Percentiles rank a stretch among this genome's conserved stretches.
phyloP scores from a whole-genome alignment of 2,329 filamentous ascomycete genomes.

The Phialemoniopsis sp. region DNA sequence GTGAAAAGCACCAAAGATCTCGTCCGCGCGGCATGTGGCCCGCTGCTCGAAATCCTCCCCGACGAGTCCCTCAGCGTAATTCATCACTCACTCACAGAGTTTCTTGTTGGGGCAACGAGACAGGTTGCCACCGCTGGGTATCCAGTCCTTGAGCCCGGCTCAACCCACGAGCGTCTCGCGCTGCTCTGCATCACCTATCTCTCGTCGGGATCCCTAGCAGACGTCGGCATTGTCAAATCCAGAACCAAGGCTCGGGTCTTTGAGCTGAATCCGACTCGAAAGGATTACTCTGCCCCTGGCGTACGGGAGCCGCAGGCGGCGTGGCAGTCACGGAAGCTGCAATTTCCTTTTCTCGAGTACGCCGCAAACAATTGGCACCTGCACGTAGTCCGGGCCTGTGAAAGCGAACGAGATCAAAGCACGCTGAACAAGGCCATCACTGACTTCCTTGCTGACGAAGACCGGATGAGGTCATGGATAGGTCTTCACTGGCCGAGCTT shows the following conservation, averaged over 20 bases:
- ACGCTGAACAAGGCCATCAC: too few relatives aligned
- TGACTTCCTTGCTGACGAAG: too few relatives aligned
- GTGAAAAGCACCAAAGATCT: constrained; percentile 26
- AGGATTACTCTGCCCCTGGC: too few relatives aligned
- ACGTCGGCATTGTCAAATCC: too few relatives aligned
- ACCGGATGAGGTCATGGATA: too few relatives aligned
- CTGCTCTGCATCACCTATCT: constrained; percentile 14
- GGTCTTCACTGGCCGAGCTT: too few relatives aligned
- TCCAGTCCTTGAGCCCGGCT: constrained; percentile 9
- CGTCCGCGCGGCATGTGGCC: constrained; percentile 32
- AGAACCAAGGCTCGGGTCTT: too few relatives aligned
- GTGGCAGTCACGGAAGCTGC: too few relatives aligned
- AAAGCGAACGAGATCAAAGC: too few relatives aligned
- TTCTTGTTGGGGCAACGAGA: constrained; percentile 21
- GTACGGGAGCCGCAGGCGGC: too few relatives aligned
- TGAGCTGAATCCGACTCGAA: too few relatives aligned
- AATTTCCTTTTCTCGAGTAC: constrained; percentile 22
- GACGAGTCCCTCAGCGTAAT: constrained; percentile 39
- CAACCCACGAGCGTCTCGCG: constrained; percentile 15
- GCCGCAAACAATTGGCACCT: constrained; percentile 21
- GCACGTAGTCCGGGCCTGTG: too few relatives aligned
- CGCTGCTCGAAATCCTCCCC: constrained; percentile 36
- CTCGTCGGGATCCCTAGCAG: constrained; percentile 9
- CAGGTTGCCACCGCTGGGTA: constrained; percentile 6
- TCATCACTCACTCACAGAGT: constrained; percentile 45